These are phyloP conservation scores for Lizonia empirigonia DNA, from an alignment of 2,329 filamentous ascomycete genomes.

Conservation along the genomic window DNA sequence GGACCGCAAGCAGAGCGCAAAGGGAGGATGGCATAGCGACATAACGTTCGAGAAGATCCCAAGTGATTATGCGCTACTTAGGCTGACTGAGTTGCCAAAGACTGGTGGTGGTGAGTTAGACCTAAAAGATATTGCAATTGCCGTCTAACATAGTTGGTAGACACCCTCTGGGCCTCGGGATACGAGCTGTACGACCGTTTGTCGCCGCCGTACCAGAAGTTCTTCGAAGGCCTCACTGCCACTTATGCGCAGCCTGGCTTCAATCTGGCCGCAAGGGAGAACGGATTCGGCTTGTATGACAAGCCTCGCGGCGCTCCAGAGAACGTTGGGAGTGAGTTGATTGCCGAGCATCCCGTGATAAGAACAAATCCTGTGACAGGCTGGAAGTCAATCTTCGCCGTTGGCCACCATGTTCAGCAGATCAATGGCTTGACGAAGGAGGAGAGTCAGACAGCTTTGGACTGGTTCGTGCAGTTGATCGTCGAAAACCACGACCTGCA, in stretches of 20 bases:
- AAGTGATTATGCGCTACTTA: slow-evolving; percentile 46
- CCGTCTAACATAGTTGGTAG: slow-evolving; percentile 12
- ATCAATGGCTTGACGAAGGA: slow-evolving; percentile 54
- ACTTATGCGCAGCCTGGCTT: slow-evolving; percentile 55
- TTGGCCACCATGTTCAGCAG: slow-evolving; percentile 49
- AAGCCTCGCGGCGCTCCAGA: slow-evolving; percentile 58
- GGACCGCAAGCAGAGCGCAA: slow-evolving; percentile 53
- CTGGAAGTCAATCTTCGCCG: slow-evolving; percentile 54
- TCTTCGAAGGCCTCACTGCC: slow-evolving; percentile 55
- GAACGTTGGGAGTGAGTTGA: slow-evolving; percentile 59
- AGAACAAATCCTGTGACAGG: slow-evolving; percentile 54
- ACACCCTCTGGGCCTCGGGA: slow-evolving; percentile 46
- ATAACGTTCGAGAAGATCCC: slow-evolving; percentile 50
- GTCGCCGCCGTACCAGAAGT: slow-evolving; percentile 55
- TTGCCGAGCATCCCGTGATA: slow-evolving; percentile 61
- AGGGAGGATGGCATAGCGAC: slow-evolving; percentile 59
- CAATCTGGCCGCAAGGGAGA: slow-evolving; percentile 47
- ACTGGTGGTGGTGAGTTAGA: slow-evolving; percentile 28
- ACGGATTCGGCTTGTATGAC: slow-evolving; percentile 54
- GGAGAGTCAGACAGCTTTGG: slow-evolving; percentile 52
- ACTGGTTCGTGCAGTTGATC: slow-evolving; percentile 52
- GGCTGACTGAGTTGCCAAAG: slow-evolving; percentile 44
- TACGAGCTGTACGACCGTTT: slow-evolving; percentile 58
- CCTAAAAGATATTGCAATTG: neutral
- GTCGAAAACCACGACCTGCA: slow-evolving; percentile 59